A percentile compares a stretch with the other conserved stretches of the same genome.
phyloP scores from a whole-genome alignment of 1,284 basidiomycete genomes.

The Cutaneotrichosporon cutaneum region DNA sequence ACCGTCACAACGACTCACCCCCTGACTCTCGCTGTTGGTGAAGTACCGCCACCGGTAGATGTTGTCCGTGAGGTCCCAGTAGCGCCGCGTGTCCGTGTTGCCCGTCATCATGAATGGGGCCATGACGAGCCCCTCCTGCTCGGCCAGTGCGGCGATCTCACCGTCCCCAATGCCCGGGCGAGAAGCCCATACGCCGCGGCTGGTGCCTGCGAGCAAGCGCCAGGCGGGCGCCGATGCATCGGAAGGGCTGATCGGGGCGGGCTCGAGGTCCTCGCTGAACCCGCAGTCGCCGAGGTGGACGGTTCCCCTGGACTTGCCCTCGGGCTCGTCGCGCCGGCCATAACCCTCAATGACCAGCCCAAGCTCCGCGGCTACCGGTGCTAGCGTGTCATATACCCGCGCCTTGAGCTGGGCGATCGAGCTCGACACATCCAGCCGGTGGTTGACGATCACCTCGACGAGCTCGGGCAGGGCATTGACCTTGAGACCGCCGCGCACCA shows the following conservation, averaged over 20 bases:
- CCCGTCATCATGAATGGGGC: constrained; percentile 40
- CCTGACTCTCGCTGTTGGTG: constrained; percentile 13
- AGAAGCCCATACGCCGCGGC: constrained; percentile 39
- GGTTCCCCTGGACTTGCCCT: not conserved
- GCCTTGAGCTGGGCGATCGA: constrained; percentile 46
- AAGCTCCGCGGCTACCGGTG: constrained; percentile 43
- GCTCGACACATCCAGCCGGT: constrained; percentile 54
- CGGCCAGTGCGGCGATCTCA: constrained; percentile 34
- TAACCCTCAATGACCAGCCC: constrained; percentile 27
- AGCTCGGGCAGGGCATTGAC: constrained; percentile 52
- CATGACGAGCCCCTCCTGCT: constrained; percentile 42
- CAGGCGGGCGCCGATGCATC: constrained; percentile 42
- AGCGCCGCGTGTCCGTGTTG: constrained; percentile 43
- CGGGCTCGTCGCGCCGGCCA: constrained; percentile 19
- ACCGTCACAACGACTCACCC: constrained; percentile 14
- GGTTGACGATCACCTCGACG: constrained; percentile 52
- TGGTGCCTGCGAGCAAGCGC: constrained; percentile 50
- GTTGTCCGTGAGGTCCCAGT: constrained; percentile 48
- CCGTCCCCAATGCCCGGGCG: constrained; percentile 36
- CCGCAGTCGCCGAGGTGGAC: constrained; percentile 37
- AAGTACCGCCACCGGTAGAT: constrained; percentile 42
- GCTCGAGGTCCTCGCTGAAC: constrained; percentile 48
- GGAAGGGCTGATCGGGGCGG: constrained; percentile 45
- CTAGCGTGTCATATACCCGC: constrained; percentile 38
- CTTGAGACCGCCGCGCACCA: constrained; percentile 51